Percentiles rank a stretch among this genome's conserved stretches.
Conservation (phyloP, 2,329 filamentous ascomycete genomes). For the Fusarium pseudonygamai region DNA sequence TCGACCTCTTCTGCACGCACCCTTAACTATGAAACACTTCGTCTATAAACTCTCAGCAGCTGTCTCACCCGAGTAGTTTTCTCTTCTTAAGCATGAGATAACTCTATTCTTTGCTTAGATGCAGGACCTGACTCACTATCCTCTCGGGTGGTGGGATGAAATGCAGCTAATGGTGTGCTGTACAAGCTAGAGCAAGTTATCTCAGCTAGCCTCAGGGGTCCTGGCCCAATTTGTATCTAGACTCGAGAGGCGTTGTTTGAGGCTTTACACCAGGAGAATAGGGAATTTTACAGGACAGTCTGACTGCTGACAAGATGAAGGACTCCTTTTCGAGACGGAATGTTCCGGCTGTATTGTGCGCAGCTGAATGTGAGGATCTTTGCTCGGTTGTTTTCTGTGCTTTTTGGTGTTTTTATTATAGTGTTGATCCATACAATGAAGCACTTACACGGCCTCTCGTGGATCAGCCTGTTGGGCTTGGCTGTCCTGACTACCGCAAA, state of each 20-base stretch:
- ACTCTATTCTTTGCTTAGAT: not conserved
- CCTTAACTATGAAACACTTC: constrained; percentile 16
- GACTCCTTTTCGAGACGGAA: constrained; percentile 5
- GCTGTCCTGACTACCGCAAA: constrained; percentile 15
- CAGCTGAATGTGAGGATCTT: constrained; percentile 6
- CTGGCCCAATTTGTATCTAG: constrained; percentile 28
- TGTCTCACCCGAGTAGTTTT: not conserved
- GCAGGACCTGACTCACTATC: constrained; percentile 13
- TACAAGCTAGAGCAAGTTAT: constrained; percentile 32
- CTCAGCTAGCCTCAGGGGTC: constrained; percentile 40
- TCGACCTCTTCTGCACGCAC: not conserved
- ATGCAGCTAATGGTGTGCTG: constrained; percentile 30
- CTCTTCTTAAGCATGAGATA: not conserved
- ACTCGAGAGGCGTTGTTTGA: constrained; percentile 28
- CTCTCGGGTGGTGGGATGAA: constrained; percentile 1
- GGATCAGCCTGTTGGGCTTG: constrained; percentile 10
- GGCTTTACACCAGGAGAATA: constrained; percentile 25
- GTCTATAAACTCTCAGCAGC: not conserved
- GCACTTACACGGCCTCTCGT: constrained; percentile 33
- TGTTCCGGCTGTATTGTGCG: constrained; percentile 6
- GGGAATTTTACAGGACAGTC: constrained; percentile 11
- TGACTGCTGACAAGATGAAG: not conserved
- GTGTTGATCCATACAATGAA: constrained; percentile 19
- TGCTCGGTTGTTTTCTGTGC: not conserved
- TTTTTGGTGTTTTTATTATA: not conserved